phyloP scores from a whole-genome alignment of 2,329 filamentous ascomycete species.

The Madurella fahalii region DNA sequence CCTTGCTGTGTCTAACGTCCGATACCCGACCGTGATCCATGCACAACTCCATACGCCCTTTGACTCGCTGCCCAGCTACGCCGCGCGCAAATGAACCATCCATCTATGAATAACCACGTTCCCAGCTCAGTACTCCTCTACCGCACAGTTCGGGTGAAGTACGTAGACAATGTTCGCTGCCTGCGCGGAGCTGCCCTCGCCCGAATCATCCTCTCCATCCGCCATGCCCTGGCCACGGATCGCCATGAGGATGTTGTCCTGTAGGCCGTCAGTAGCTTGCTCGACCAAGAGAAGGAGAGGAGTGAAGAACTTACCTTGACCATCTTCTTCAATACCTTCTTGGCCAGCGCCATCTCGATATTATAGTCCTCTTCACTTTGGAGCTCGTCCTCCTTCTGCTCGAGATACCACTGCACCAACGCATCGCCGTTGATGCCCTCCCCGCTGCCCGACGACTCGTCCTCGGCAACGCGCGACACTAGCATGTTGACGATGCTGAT shows the following conservation, averaged over 20 bases:
- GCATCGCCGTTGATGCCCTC: slow-evolving; percentile 83
- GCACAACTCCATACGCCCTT: background rate
- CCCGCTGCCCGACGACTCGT: slow-evolving; percentile 65
- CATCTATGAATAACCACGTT: background rate
- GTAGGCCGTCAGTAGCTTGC: slow-evolving; percentile 38
- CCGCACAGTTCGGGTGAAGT: slow-evolving; percentile 86
- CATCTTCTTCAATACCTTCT: slow-evolving; percentile 91
- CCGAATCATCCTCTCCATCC: slow-evolving; percentile 40
- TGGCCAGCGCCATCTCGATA: slow-evolving; percentile 65
- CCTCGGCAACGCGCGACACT: slow-evolving; percentile 76
- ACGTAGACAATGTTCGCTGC: slow-evolving; percentile 70
- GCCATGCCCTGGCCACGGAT: slow-evolving; percentile 60
- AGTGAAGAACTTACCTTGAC: slow-evolving; percentile 67
- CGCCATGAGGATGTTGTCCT: slow-evolving; percentile 86
- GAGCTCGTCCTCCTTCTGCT: slow-evolving; percentile 82
- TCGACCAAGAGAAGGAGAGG: background rate
- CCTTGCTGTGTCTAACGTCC: background rate
- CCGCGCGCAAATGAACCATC: background rate
- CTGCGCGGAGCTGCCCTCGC: slow-evolving; percentile 42
- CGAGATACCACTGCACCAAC: slow-evolving; percentile 83
- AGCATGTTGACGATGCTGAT: slow-evolving; percentile 84
- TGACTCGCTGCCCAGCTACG: background rate
- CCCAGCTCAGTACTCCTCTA: slow-evolving; percentile 55
- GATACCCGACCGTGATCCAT: background rate
- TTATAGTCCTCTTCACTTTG: slow-evolving; percentile 77